Percentiles rank a stretch among this genome's conserved stretches.
Evolutionary conservation across 352 stramenopile species (phyloP).

Genomic region (Globisporangium nagaii): DNA sequence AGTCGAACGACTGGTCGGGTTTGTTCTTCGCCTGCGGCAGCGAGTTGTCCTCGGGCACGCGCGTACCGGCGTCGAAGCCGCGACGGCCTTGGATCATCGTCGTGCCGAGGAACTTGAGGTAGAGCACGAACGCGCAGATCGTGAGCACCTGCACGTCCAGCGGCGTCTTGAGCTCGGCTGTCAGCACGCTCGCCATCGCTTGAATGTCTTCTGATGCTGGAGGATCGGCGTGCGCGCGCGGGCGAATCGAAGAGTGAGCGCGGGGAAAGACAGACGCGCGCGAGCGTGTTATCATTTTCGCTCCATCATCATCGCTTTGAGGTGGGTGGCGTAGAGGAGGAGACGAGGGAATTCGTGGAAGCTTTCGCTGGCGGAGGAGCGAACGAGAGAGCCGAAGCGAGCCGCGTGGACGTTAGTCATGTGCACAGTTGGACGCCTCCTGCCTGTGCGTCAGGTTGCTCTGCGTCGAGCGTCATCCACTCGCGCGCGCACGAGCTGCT

Average conservation of each 20-base stretch:
- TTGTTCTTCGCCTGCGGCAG: slow-evolving; percentile 15
- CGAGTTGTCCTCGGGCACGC: slow-evolving; percentile 29
- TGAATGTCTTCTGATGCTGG: not conserved
- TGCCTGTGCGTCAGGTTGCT: too few species aligned
- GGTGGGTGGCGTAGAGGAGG: too few species aligned
- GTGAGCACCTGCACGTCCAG: slow-evolving; percentile 6
- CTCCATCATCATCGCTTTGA: not conserved
- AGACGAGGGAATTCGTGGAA: too few species aligned
- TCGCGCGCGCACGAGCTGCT: too few species aligned
- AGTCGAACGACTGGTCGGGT: slow-evolving; percentile 6
- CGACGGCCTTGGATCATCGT: slow-evolving; percentile 42
- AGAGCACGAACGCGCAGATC: slow-evolving; percentile 31
- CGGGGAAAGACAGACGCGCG: not conserved
- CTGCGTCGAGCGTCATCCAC: too few species aligned
- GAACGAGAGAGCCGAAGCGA: too few species aligned
- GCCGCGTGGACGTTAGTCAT: too few species aligned
- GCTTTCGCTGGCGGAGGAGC: too few species aligned
- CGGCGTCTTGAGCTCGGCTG: not conserved
- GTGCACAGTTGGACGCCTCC: too few species aligned
- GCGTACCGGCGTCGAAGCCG: slow-evolving; percentile 41
- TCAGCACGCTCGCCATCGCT: not conserved
- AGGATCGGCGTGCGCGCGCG: not conserved
- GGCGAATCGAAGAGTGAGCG: not conserved
- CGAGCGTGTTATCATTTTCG: not conserved
- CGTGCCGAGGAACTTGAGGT: slow-evolving; percentile 53